phyloP scores from a whole-genome alignment of 495 filamentous ascomycete species.

The Cercophora sp. region DNA sequence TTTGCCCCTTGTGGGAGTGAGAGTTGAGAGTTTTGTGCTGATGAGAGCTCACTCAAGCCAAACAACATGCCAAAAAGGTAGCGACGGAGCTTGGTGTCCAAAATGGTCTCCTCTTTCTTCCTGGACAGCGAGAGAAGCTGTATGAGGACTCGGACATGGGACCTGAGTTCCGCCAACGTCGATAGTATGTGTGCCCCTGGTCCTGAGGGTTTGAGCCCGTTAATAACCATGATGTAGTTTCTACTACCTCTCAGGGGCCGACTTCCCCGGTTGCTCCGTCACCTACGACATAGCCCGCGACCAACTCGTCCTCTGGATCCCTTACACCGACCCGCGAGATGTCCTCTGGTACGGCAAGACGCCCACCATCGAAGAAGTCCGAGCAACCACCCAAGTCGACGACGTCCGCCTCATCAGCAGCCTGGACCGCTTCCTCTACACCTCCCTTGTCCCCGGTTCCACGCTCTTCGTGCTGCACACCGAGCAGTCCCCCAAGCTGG shows the following conservation, averaged over 20 bases:
- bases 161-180: slow-evolving; percentile 58
- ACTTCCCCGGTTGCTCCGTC: slow-evolving; percentile 58
- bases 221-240: no score
- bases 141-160: slow-evolving; percentile 61
- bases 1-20: neutral
- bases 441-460: slow-evolving; percentile 25
- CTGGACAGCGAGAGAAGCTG: slow-evolving; percentile 42
- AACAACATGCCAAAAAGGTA: slow-evolving; percentile 73
- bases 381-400: slow-evolving; percentile 50
- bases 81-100: slow-evolving; percentile 58
- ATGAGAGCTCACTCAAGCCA: no score
- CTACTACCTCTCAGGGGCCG: slow-evolving; percentile 61
- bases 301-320: slow-evolving; percentile 57
- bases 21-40: neutral
- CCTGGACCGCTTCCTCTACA: slow-evolving; percentile 31
- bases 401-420: slow-evolving; percentile 40
- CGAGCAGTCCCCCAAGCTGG: slow-evolving; percentile 38
- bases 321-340: slow-evolving; percentile 48
- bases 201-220: no score
- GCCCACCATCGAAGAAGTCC: slow-evolving; percentile 47
- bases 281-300: slow-evolving; percentile 61
- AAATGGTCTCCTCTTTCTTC: slow-evolving; percentile 61
- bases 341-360: slow-evolving; percentile 60
- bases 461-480: slow-evolving; percentile 41
- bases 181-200: no score